Evolutionary conservation across 2,329 filamentous ascomycete genomes (phyloP).

Genomic region (Stagonosporopsis chrysanthemi): DNA sequence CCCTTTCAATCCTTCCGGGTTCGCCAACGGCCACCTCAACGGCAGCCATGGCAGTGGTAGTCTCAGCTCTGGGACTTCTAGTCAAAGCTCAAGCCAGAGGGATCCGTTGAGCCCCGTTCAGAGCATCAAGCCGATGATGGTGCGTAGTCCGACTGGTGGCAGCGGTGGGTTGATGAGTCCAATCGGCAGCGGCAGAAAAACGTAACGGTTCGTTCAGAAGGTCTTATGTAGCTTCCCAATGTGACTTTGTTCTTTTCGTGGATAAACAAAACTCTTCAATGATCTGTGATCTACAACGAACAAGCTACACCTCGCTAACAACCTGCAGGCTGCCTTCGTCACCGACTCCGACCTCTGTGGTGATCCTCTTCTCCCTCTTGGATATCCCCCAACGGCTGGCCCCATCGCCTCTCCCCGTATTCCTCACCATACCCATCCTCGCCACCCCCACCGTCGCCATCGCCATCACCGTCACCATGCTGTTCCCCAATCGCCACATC

Average conservation of each 20-base stretch:
- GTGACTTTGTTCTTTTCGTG: conserved; percentile 39
- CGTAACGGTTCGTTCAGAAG: conserved; percentile 25
- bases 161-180: conserved; percentile 44
- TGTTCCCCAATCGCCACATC: conserved; percentile 11
- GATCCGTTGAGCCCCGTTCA: conserved; percentile 51
- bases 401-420: background rate
- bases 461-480: background rate
- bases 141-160: conserved; percentile 41
- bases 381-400: background rate
- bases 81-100: conserved; percentile 48
- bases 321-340: background rate
- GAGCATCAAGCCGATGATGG: conserved; percentile 43
- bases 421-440: background rate
- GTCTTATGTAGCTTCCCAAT: conserved; percentile 36
- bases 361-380: conserved; percentile 8
- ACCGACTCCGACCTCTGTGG: background rate
- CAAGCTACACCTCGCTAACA: background rate
- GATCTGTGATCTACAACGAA: background rate
- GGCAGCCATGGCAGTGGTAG: conserved; percentile 60
- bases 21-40: conserved; percentile 43
- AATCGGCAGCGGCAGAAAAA: conserved; percentile 36
- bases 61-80: conserved; percentile 53
- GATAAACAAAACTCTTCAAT: background rate
- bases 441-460: background rate
- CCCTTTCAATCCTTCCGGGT: conserved; percentile 50